Percentiles rank a stretch among this genome's conserved stretches.
These are phyloP conservation scores for Casuarina equisetifolia DNA, from an alignment of 306 rosid genomes.

Conservation along the genomic window DNA sequence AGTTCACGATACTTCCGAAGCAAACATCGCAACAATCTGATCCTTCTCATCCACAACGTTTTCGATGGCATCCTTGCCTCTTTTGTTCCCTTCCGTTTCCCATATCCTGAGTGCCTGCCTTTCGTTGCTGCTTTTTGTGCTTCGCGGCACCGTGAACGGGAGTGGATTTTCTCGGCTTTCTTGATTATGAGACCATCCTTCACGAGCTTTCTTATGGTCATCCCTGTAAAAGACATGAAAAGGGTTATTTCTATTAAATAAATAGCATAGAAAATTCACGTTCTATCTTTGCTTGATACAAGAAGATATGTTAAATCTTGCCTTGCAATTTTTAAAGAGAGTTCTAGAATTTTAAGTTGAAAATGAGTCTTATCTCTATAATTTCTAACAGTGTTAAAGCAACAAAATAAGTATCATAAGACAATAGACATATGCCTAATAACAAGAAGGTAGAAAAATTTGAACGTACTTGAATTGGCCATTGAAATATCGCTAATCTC, in stretches of 20 bases:
- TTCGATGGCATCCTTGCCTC: slow-evolving; percentile 30
- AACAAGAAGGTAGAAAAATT: neutral
- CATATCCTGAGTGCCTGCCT: slow-evolving; percentile 30
- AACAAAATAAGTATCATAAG: no score
- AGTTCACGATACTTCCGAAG: slow-evolving; percentile 24
- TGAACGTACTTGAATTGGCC: slow-evolving; percentile 28
- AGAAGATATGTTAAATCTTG: no score
- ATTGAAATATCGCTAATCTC: slow-evolving; percentile 16
- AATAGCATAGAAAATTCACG: neutral
- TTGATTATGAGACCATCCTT: slow-evolving; percentile 19
- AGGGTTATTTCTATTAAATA: neutral
- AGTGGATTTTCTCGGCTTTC: slow-evolving; percentile 3
- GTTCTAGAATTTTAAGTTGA: no score
- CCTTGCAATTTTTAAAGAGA: no score
- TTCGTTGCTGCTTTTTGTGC: neutral
- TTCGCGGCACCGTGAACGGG: slow-evolving; percentile 11
- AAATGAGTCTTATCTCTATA: no score
- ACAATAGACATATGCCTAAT: no score
- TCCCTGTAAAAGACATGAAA: slow-evolving; percentile 20
- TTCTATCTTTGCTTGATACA: no score
- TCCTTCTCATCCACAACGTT: slow-evolving; percentile 28
- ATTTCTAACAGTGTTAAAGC: no score
- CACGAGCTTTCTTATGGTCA: slow-evolving; percentile 28
- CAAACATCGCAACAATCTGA: slow-evolving; percentile 25
- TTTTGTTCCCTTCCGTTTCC: slow-evolving; percentile 32